Percentiles rank a stretch among this genome's conserved stretches.
Evolutionary conservation across 371 early-diverging fungal genomes (phyloP).

Genomic region (Mucor lusitanicus): DNA sequence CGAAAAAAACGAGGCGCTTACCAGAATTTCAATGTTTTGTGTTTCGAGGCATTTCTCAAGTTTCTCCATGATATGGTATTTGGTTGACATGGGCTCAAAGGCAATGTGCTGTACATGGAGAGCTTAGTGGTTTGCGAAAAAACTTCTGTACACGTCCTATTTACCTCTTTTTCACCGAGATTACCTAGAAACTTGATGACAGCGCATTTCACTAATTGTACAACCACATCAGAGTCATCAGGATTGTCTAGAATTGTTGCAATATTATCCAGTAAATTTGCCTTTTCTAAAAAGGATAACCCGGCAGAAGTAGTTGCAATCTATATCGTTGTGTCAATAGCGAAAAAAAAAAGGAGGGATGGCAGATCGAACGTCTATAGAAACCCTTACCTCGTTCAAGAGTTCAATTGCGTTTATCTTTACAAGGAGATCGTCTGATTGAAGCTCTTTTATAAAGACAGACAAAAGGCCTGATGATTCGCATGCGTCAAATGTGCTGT

Average conservation of each 20-base stretch:
- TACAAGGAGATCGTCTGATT: constrained; percentile 45
- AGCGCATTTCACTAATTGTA: constrained; percentile 39
- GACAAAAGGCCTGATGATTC: constrained; percentile 38
- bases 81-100: constrained; percentile 27
- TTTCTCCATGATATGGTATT: constrained; percentile 31
- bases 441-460: constrained; percentile 31
- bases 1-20: constrained; percentile 16
- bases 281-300: constrained; percentile 36
- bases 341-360: not conserved
- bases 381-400: constrained; percentile 39
- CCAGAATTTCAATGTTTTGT: constrained; percentile 36
- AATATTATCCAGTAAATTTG: constrained; percentile 32
- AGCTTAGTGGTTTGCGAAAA: not conserved
- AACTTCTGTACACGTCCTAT: not conserved
- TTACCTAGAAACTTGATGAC: constrained; percentile 48
- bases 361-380: not conserved
- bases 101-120: constrained; percentile 18
- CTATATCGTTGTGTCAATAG: constrained; percentile 10
- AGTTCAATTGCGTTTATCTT: constrained; percentile 54
- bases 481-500: constrained; percentile 37
- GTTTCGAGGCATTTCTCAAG: constrained; percentile 31
- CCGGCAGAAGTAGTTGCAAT: constrained; percentile 36
- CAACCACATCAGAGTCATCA: constrained; percentile 31
- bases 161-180: constrained; percentile 34
- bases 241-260: constrained; percentile 26